Evolutionary conservation across 2,329 filamentous ascomycete species (phyloP).

Genomic region (Magnaporthiopsis poae): DNA sequence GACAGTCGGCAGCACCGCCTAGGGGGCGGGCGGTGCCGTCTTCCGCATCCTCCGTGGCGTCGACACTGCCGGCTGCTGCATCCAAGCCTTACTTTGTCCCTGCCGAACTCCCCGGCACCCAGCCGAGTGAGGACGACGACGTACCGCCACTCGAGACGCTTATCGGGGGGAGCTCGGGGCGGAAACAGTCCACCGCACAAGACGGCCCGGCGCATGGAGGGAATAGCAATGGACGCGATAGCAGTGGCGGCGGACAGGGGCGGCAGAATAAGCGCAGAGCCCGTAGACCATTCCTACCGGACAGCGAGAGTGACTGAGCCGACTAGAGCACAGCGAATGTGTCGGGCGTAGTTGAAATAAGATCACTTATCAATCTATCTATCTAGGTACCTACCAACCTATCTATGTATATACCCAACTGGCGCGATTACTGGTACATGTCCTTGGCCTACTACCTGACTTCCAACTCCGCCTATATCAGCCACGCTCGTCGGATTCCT

Average conservation of each 20-base stretch:
- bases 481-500: background rate
- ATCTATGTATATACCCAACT: background rate
- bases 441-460: background rate
- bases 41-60: background rate
- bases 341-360: background rate
- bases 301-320: background rate
- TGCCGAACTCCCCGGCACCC: slow-evolving; percentile 1
- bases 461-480: background rate
- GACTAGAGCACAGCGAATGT: slow-evolving; percentile 1
- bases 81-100: slow-evolving; percentile 6
- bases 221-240: background rate
- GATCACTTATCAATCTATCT: background rate
- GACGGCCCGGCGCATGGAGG: background rate
- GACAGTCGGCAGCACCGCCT: background rate
- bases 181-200: background rate
- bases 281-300: background rate
- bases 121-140: slow-evolving; percentile 6
- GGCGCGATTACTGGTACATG: background rate
- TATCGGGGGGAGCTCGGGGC: background rate
- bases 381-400: background rate
- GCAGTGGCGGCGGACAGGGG: background rate
- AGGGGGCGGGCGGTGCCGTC: background rate
- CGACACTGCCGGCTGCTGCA: background rate
- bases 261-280: background rate
- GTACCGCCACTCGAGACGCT: slow-evolving; percentile 2